phyloP scores from a whole-genome alignment of 192 early-diverging fungal genomes.

The Coemansia sp. region DNA sequence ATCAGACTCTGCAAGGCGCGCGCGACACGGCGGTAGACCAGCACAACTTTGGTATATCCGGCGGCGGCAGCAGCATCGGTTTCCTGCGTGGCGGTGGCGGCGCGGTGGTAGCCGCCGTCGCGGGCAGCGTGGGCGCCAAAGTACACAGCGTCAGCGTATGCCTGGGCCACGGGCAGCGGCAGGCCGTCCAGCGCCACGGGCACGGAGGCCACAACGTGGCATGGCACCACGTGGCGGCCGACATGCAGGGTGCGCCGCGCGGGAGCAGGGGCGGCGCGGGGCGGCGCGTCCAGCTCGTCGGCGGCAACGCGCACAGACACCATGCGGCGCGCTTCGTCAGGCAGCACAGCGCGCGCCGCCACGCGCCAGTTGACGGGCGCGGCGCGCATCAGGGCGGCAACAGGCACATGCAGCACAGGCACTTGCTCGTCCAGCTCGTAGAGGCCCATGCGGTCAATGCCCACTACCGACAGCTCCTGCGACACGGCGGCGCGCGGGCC shows the following conservation, averaged over 20 bases:
- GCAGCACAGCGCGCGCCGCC: slow-evolving; percentile 30
- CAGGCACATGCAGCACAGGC: slow-evolving; percentile 39
- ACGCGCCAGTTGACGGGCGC: slow-evolving; percentile 50
- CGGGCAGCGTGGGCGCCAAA: slow-evolving; percentile 34
- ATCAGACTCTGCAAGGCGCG: slow-evolving; percentile 46
- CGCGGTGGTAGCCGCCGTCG: slow-evolving; percentile 42
- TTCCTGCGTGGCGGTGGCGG: neutral
- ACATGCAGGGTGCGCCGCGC: slow-evolving; percentile 26
- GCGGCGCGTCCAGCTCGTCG: slow-evolving; percentile 29
- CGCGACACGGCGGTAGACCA: slow-evolving; percentile 38
- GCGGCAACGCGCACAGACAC: slow-evolving; percentile 47
- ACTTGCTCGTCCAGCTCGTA: slow-evolving; percentile 52
- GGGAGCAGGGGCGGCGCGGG: slow-evolving; percentile 1
- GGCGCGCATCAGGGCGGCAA: slow-evolving; percentile 42
- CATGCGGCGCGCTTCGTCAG: slow-evolving; percentile 45
- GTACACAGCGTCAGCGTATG: slow-evolving; percentile 41
- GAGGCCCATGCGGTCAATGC: slow-evolving; percentile 40
- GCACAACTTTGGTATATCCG: slow-evolving; percentile 39
- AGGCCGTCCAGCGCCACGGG: slow-evolving; percentile 38
- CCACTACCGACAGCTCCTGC: slow-evolving; percentile 47
- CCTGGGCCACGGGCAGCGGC: slow-evolving; percentile 26
- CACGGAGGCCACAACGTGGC: slow-evolving; percentile 43
- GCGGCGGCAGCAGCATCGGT: slow-evolving; percentile 2
- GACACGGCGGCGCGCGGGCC: slow-evolving; percentile 46
- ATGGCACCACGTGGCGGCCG: slow-evolving; percentile 43